phyloP scores from a whole-genome alignment of 2,329 filamentous ascomycete genomes.

The Pseudogymnoascus sp. region DNA sequence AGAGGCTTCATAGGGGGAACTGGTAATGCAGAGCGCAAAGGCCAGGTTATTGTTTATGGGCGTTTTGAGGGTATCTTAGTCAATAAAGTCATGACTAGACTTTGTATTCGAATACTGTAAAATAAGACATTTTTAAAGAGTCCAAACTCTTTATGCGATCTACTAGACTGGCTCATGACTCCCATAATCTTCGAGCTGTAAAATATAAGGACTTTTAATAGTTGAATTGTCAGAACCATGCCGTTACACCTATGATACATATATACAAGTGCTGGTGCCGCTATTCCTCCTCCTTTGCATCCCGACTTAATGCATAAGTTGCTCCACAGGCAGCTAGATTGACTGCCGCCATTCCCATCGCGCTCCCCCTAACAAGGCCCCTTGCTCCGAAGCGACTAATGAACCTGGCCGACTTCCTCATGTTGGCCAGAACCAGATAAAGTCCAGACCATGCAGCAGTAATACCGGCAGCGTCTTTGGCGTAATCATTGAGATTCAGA shows the following conservation, averaged over 20 bases:
- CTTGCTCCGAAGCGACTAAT: slow-evolving; percentile 39
- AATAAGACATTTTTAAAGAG: neutral
- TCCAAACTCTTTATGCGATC: neutral
- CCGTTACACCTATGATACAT: slow-evolving; percentile 2
- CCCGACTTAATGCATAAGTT: slow-evolving; percentile 42
- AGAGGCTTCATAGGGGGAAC: slow-evolving; percentile 1
- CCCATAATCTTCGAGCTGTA: neutral
- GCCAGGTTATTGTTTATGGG: slow-evolving; percentile 16
- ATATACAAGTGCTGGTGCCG: neutral
- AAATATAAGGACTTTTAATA: neutral
- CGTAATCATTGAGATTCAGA: slow-evolving; percentile 53
- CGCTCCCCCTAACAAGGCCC: slow-evolving; percentile 42
- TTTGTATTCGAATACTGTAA: neutral
- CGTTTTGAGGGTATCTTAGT: slow-evolving; percentile 13
- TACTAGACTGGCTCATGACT: neutral
- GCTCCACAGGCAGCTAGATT: slow-evolving; percentile 43
- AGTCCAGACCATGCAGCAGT: slow-evolving; percentile 57
- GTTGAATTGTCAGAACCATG: neutral
- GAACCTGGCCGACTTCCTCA: slow-evolving; percentile 40
- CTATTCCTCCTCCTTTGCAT: slow-evolving; percentile 23
- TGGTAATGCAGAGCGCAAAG: slow-evolving; percentile 22
- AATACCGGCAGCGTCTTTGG: slow-evolving; percentile 54
- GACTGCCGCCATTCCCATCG: slow-evolving; percentile 39
- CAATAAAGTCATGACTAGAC: neutral
- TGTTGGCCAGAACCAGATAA: slow-evolving; percentile 53